Percentiles rank a stretch among this genome's conserved stretches.
Evolutionary conservation across 2,329 filamentous ascomycete genomes (phyloP).

Genomic region (Apiospora saccharicola): DNA sequence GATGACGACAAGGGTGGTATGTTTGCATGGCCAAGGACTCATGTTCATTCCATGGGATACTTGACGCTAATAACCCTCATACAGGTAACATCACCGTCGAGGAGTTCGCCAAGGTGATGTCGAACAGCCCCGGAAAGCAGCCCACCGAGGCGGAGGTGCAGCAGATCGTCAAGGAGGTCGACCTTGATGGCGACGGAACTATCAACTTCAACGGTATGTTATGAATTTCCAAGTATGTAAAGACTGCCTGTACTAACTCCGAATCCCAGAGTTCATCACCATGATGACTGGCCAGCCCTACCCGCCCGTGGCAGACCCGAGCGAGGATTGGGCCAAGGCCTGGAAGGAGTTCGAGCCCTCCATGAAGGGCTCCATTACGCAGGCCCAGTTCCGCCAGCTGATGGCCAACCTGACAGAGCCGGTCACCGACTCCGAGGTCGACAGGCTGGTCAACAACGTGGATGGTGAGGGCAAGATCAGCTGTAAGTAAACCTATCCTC

Average conservation of each 20-base stretch:
- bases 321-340: conserved; percentile 41
- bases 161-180: conserved; percentile 48
- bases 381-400: conserved; percentile 44
- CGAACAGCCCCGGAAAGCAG: conserved; percentile 40
- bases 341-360: conserved; percentile 46
- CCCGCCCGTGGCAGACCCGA: conserved; percentile 38
- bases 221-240: background rate
- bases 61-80: background rate
- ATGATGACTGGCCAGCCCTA: conserved; percentile 51
- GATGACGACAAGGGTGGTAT: conserved; percentile 40
- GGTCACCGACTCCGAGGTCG: conserved; percentile 44
- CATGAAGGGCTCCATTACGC: conserved; percentile 44
- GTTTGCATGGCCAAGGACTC: conserved; percentile 20
- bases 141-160: conserved; percentile 45
- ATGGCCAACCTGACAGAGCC: conserved; percentile 42
- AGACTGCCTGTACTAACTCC: background rate
- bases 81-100: conserved; percentile 46
- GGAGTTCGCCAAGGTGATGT: conserved; percentile 48
- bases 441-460: conserved; percentile 43
- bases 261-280: conserved; percentile 46
- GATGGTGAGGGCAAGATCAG: conserved; percentile 46
- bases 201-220: conserved; percentile 48
- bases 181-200: conserved; percentile 48
- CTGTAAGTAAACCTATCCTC: conserved; percentile 39
- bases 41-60: background rate